These are phyloP conservation scores for Arachnomyces sp. DNA, from an alignment of 2,329 filamentous ascomycete species.

Conservation along the genomic window DNA sequence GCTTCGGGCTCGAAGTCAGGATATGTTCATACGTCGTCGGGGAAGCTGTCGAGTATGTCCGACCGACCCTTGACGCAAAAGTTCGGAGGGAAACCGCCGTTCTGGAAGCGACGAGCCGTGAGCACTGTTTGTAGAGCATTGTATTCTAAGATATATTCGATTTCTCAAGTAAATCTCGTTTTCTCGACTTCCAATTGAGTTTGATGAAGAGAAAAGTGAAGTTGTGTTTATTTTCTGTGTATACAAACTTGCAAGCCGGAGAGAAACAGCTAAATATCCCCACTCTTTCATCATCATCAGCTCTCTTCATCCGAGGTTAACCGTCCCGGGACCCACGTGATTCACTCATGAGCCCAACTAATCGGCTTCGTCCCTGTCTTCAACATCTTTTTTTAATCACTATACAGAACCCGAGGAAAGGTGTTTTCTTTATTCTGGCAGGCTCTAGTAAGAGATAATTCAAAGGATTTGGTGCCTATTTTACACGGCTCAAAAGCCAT, in stretches of 20 bases:
- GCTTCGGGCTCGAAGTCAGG: constrained; percentile 70
- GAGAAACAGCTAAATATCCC: constrained; percentile 15
- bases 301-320: constrained; percentile 18
- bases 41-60: constrained; percentile 36
- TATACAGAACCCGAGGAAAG: no score
- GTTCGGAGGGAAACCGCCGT: constrained; percentile 32
- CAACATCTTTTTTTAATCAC: constrained; percentile 3
- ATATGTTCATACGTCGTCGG: constrained; percentile 65
- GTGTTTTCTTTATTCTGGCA: no score
- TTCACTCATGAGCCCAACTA: no score
- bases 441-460: no score
- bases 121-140: constrained; percentile 41
- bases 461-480: no score
- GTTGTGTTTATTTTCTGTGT: no score
- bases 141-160: constrained; percentile 1
- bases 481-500: no score
- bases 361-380: neutral
- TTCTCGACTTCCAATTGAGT: no score
- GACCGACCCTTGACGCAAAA: constrained; percentile 25
- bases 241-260: constrained; percentile 5
- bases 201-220: neutral
- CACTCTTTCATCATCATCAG: constrained; percentile 4
- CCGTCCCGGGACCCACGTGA: constrained; percentile 16
- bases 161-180: no score
- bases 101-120: constrained; percentile 55